Base-by-base conservation (phyloP, 2,329 filamentous ascomycete species). In the Fusarium keratoplasticum region DNA sequence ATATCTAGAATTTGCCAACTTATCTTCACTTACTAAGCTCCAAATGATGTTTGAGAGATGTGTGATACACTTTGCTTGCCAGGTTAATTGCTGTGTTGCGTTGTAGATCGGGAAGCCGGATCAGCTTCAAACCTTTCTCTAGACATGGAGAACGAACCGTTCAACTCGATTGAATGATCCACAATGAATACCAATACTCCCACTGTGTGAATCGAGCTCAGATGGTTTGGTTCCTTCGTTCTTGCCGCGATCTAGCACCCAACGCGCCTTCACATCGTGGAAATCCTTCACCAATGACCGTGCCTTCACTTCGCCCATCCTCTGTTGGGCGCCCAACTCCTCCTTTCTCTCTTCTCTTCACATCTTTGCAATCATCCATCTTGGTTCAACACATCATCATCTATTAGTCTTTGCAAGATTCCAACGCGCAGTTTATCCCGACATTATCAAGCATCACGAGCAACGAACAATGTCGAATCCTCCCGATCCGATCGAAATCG, bases 51-150 rank as follows among this genome's bases (percentile, higher is more conserved):
- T 18, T 10, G 5, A 18, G 22, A 47, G 7, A 5, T 14, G 1
- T 4, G 22, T 18, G 22, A 25, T 47, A 18, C 13, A 47, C 4
- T 5, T 25, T 47, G 0, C 20, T 47, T 18, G 8, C 2, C 16
- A 18, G 25, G 25, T 29, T 13, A 29, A n/a, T 52, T 9, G 22
- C 22, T 4, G 25, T 29, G 18, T 52, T 11, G 25, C 16, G 16
- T 29, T n/a, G 25, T 7, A n/a, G 3, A 11, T 52, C 8, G 16
- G 29, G 9, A 29, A 5, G 87, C 83, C 0, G 82, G 83, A 55
- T 79, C 74, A 9, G 80, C 81, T 62, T 84, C 81, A 0, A 82
- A 82, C 27, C 80, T 76, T 65, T 83, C 82, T 40, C 87, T 86
- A 87, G 0, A 84, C 81, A 69, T 88, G 87, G 61, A 88, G 16